A percentile compares a stretch with the other conserved stretches of the same genome.
Conservation (phyloP, 2,329 filamentous ascomycete species). For the Clarireedia paspali region DNA sequence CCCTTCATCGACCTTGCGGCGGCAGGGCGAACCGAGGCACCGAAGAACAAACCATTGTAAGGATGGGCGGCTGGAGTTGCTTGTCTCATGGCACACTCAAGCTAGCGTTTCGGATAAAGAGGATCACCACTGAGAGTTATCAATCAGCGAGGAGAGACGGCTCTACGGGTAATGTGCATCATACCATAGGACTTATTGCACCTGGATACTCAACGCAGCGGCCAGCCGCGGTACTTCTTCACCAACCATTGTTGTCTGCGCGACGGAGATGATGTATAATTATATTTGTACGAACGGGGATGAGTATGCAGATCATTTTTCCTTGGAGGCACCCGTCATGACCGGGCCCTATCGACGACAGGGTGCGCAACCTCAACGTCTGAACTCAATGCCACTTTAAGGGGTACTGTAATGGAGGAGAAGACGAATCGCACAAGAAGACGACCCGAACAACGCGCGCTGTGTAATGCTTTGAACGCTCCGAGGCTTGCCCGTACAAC, state of each 20-base stretch:
- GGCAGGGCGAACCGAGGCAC: background rate
- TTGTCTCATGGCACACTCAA: background rate
- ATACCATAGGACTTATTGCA: background rate
- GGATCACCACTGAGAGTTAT: background rate
- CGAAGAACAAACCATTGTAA: too few relatives aligned
- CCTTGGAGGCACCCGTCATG: too few relatives aligned
- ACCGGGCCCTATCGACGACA: too few relatives aligned
- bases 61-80: background rate
- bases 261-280: too few relatives aligned
- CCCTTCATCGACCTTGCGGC: background rate
- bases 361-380: too few relatives aligned
- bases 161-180: background rate
- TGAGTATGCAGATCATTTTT: too few relatives aligned
- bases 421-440: background rate
- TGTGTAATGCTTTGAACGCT: background rate
- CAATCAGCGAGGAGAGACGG: background rate
- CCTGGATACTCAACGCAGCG: too few relatives aligned
- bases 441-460: background rate
- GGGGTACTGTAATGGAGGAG: background rate
- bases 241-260: too few relatives aligned
- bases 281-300: too few relatives aligned
- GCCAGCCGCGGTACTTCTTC: too few relatives aligned
- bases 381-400: too few relatives aligned
- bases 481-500: background rate
- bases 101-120: background rate